Evolutionary conservation across 2,329 filamentous ascomycete genomes (phyloP).

Genomic region (Fusarium mundagurra): DNA sequence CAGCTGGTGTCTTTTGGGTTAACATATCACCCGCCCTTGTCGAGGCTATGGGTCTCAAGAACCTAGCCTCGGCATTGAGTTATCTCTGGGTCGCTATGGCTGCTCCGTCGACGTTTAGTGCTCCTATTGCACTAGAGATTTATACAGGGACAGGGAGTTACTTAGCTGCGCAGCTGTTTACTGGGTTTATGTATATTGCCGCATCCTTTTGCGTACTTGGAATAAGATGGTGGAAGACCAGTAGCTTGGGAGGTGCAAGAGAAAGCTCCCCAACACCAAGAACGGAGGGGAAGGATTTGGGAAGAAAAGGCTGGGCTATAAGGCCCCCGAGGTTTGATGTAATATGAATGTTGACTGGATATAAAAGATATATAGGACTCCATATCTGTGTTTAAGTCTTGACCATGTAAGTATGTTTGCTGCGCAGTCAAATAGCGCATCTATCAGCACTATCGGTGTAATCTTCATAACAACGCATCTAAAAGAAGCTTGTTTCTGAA

Average conservation of each 20-base stretch:
- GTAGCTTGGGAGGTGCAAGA: neutral
- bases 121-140: conserved; percentile 22
- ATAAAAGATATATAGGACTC: too few species aligned
- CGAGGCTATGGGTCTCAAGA: conserved; percentile 13
- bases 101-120: conserved; percentile 15
- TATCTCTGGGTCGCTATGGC: conserved; percentile 21
- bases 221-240: neutral
- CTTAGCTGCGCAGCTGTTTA: conserved; percentile 22
- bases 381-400: too few species aligned
- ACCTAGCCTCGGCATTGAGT: conserved; percentile 14
- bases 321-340: neutral
- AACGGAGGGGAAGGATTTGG: rapidly evolving
- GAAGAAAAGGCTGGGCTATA: rapidly evolving
- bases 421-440: neutral
- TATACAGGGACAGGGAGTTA: conserved; percentile 12
- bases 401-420: too few species aligned
- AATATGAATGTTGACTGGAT: neutral
- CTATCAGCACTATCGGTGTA: neutral
- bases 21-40: conserved; percentile 11
- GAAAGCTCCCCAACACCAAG: rapidly evolving
- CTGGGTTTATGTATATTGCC: conserved; percentile 9
- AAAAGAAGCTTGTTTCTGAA: too few species aligned
- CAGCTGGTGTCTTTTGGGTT: conserved; percentile 21
- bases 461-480: neutral
- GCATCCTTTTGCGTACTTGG: neutral